Evolutionary conservation across 2,329 filamentous ascomycete genomes (phyloP), one percentile per base, ranked within the genome.

Genomic region (Xylaria polymorpha): DNA sequence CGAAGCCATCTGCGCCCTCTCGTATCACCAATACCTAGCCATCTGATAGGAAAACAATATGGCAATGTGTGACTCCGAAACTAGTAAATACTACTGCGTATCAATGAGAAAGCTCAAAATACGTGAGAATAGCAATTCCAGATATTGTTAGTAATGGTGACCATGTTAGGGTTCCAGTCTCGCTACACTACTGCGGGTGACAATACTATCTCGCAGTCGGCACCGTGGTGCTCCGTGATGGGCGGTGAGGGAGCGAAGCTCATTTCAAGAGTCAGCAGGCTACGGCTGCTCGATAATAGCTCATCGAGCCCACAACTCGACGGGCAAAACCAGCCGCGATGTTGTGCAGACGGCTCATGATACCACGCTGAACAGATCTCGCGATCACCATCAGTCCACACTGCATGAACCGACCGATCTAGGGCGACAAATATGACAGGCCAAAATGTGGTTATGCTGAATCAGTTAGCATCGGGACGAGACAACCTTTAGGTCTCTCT

Each of bases 331-430:
- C 41, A 61, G 57, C 64, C 35, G 67, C 50, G 63, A 63, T 57
- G 59, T 39, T 69, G 59, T 41, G 64, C 64, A 64, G 61, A 51
- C 60, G 64, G 60, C 55, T 44, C 53, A 41, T 62, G 35, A 57
- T 66, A 61, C 67, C 48, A 69, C 64, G 55, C 59, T 61, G 60
- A 61, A 67, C 32, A 67, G 67, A 69, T 69, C 67, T 69, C 39
- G 59, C 67, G 67, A 69, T 69, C 58, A 51, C 65, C 41, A 63
- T 67, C 55, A 69, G 59, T 50, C 59, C 59, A 67, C 25, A 67
- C 43, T 69, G 67, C 67, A 69, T 69, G 67, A 69, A 69, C 67
- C 55, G 43, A 61, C 56, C 67, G 67, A 69, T 69, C 67, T 64
- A 37, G 29, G 46, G 32, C 55, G 60, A 56, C 35, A 50, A 57